Conservation (phyloP, 2,329 filamentous ascomycete species). For the Botrytis paeoniae region DNA sequence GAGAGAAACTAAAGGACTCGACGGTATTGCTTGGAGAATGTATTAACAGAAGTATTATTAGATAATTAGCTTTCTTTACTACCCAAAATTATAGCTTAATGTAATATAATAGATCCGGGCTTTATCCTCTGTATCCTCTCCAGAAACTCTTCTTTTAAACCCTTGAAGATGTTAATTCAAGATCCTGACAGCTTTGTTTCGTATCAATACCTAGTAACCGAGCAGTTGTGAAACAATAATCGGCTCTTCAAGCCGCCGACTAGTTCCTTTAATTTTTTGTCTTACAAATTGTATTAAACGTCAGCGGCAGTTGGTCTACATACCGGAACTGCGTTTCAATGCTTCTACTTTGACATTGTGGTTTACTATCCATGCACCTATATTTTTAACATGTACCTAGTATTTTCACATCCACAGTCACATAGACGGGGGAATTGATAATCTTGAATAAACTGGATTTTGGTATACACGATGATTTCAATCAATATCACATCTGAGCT, state of each 20-base stretch:
- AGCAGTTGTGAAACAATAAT: not conserved
- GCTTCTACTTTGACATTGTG: not conserved
- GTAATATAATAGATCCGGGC: not conserved
- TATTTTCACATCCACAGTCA: not conserved
- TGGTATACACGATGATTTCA: not conserved
- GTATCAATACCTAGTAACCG: not conserved
- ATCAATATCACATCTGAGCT: not conserved
- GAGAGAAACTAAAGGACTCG: not conserved
- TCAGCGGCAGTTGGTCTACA: too few relatives aligned
- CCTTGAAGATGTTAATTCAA: too few relatives aligned
- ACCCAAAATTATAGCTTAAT: too few relatives aligned
- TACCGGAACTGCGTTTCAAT: not conserved
- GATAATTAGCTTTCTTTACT: not conserved
- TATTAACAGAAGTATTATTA: not conserved
- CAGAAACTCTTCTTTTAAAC: too few relatives aligned
- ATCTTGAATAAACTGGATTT: not conserved
- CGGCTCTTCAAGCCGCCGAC: too few relatives aligned
- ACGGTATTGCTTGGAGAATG: not conserved
- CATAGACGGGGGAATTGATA: not conserved
- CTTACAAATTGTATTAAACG: not conserved
- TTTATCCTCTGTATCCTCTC: not conserved
- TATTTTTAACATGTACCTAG: not conserved
- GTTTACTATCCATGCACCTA: too few relatives aligned
- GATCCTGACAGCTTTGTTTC: fast-evolving
- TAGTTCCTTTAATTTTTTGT: not conserved